Evolutionary conservation across 768 basidiomycete species (phyloP).

Genomic region (Rossbeevera mucosa): DNA sequence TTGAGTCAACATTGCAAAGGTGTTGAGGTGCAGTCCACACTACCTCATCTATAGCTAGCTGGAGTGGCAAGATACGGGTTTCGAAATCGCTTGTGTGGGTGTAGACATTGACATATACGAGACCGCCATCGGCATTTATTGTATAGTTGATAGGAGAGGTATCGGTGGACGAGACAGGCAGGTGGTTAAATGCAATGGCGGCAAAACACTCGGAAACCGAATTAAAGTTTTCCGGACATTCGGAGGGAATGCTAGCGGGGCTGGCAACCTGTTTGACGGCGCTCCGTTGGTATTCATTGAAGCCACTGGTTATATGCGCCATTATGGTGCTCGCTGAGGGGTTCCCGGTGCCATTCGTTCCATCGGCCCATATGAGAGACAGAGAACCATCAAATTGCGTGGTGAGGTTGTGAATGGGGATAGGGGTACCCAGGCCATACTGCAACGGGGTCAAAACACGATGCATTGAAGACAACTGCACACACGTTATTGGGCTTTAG

Average conservation of each 20-base stretch:
- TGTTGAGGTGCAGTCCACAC: neutral
- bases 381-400: slow-evolving; percentile 50
- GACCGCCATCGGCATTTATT: slow-evolving; percentile 60
- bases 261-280: slow-evolving; percentile 47
- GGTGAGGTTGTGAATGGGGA: slow-evolving; percentile 44
- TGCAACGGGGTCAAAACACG: slow-evolving; percentile 19
- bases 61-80: slow-evolving; percentile 61
- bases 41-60: slow-evolving; percentile 73
- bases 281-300: slow-evolving; percentile 42
- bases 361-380: slow-evolving; percentile 64
- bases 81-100: slow-evolving; percentile 68
- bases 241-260: slow-evolving; percentile 45
- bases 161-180: slow-evolving; percentile 40
- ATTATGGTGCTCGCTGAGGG: slow-evolving; percentile 61
- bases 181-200: slow-evolving; percentile 55
- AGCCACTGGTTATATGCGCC: slow-evolving; percentile 49
- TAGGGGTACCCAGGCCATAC: slow-evolving; percentile 61
- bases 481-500: slow-evolving; percentile 55
- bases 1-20: neutral
- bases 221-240: slow-evolving; percentile 75
- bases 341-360: slow-evolving; percentile 49
- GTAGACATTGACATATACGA: slow-evolving; percentile 60
- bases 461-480: neutral
- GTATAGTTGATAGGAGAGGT: slow-evolving; percentile 57
- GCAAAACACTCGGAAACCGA: slow-evolving; percentile 66